Evolutionary conservation across 2,329 filamentous ascomycete genomes (phyloP).

Genomic region (Chrysoporthe cubensis): DNA sequence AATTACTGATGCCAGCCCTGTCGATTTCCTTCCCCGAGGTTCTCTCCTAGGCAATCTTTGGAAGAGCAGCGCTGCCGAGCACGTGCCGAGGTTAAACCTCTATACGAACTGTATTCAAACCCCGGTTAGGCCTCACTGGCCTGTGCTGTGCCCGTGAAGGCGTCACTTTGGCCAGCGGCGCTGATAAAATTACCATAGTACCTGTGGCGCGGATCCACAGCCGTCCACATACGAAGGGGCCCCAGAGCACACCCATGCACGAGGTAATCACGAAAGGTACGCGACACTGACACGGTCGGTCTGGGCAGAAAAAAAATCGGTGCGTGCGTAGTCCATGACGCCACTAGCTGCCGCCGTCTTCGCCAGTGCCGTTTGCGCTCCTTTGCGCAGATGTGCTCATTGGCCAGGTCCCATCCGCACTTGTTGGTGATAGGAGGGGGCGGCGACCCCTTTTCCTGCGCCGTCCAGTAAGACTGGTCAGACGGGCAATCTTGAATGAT

Average conservation of each 20-base stretch:
- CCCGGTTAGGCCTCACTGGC: too few relatives aligned
- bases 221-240: too few relatives aligned
- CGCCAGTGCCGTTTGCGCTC: background rate
- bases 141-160: too few relatives aligned
- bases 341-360: constrained; percentile 14
- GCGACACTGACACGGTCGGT: constrained; percentile 20
- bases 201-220: too few relatives aligned
- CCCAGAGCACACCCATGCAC: too few relatives aligned
- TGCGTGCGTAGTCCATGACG: constrained; percentile 19
- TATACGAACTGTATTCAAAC: too few relatives aligned
- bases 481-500: constrained; percentile 20
- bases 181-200: too few relatives aligned
- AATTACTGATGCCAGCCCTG: background rate
- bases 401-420: constrained; percentile 12
- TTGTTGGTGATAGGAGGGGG: background rate
- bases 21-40: background rate
- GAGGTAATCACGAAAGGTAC: constrained; percentile 17
- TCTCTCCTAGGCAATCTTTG: background rate
- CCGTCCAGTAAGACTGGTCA: background rate
- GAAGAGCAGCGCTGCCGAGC: background rate
- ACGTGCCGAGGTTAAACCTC: background rate
- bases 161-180: too few relatives aligned
- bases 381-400: constrained; percentile 5
- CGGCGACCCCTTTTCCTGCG: constrained; percentile 1
- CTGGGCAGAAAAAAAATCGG: background rate